These are phyloP conservation scores for Inonotus obliquus DNA, from an alignment of 1,284 basidiomycete genomes.

Conservation along the genomic window DNA sequence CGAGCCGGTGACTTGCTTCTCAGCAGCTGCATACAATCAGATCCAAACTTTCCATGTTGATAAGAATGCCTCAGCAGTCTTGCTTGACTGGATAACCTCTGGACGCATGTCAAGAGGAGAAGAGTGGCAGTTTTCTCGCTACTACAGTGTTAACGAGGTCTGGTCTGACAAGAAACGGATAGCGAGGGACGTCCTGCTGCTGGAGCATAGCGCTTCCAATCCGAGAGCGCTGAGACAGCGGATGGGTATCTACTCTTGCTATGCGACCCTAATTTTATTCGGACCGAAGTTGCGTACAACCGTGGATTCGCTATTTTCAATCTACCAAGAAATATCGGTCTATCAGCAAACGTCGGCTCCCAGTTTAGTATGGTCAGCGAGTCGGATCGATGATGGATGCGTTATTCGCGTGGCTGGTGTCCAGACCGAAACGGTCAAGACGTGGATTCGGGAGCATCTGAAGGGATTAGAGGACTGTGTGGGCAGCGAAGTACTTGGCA, in stretches of 20 bases:
- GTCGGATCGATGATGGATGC: constrained; percentile 44
- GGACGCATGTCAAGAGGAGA: constrained; percentile 79
- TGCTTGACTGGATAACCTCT: constrained; percentile 91
- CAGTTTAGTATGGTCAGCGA: constrained; percentile 78
- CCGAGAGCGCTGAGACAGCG: constrained; percentile 51
- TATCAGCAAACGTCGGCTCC: constrained; percentile 50
- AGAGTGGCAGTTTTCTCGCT: constrained; percentile 84
- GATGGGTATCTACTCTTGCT: constrained; percentile 77
- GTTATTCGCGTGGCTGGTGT: constrained; percentile 70
- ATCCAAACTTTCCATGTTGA: constrained; percentile 69
- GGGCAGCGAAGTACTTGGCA: constrained; percentile 60
- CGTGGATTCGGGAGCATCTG: constrained; percentile 60
- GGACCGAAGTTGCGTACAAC: constrained; percentile 53
- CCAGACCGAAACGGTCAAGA: constrained; percentile 66
- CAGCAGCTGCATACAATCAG: constrained; percentile 77
- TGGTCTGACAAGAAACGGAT: constrained; percentile 58
- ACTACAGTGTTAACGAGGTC: constrained; percentile 85
- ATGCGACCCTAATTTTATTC: constrained; percentile 74
- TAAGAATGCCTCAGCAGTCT: constrained; percentile 53
- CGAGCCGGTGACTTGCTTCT: constrained; percentile 90
- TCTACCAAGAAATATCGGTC: constrained; percentile 57
- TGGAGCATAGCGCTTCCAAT: constrained; percentile 36
- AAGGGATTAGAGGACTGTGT: constrained; percentile 46
- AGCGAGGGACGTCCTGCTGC: constrained; percentile 71
- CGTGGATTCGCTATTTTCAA: constrained; percentile 39